Conservation (phyloP, 805 yeast species). For the Wickerhamiella bombiphila region DNA sequence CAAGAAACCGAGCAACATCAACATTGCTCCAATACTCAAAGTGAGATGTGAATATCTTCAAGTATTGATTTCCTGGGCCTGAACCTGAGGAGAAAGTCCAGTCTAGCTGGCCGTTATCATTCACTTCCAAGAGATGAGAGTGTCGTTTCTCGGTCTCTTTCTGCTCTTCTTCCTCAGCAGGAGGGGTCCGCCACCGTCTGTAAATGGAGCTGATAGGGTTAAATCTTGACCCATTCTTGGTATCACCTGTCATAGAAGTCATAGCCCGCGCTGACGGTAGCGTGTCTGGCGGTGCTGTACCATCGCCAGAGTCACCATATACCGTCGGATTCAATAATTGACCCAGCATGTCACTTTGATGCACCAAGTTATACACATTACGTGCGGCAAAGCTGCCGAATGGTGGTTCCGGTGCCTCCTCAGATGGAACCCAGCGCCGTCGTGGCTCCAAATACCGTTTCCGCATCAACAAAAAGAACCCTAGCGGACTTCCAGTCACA, state of each 20-base stretch:
- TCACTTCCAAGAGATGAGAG: constrained; percentile 33
- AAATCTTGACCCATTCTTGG: not conserved
- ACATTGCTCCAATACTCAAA: constrained; percentile 78
- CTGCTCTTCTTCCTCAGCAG: not conserved
- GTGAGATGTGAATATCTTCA: constrained; percentile 78
- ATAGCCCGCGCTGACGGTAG: not conserved
- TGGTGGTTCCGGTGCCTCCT: constrained; percentile 5
- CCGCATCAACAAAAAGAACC: constrained; percentile 16
- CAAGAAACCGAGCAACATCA: constrained; percentile 55
- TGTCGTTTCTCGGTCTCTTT: not conserved
- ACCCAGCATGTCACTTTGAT: constrained; percentile 85
- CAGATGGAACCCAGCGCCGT: constrained; percentile 3
- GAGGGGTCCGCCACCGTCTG: constrained; percentile 1
- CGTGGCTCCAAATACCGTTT: constrained; percentile 9
- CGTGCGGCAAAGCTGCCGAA: constrained; percentile 46
- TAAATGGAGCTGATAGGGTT: not conserved
- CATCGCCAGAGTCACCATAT: constrained; percentile 21
- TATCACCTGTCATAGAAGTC: not conserved
- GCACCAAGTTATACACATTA: constrained; percentile 68
- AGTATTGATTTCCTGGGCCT: constrained; percentile 52
- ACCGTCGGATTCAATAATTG: constrained; percentile 78
- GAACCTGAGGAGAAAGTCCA: constrained; percentile 45
- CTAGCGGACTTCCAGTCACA: constrained; percentile 18
- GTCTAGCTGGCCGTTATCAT: constrained; percentile 73
- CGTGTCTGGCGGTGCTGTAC: not conserved